phyloP scores from a whole-genome alignment of 2,329 filamentous ascomycete genomes.

The Fusarium falciforme region DNA sequence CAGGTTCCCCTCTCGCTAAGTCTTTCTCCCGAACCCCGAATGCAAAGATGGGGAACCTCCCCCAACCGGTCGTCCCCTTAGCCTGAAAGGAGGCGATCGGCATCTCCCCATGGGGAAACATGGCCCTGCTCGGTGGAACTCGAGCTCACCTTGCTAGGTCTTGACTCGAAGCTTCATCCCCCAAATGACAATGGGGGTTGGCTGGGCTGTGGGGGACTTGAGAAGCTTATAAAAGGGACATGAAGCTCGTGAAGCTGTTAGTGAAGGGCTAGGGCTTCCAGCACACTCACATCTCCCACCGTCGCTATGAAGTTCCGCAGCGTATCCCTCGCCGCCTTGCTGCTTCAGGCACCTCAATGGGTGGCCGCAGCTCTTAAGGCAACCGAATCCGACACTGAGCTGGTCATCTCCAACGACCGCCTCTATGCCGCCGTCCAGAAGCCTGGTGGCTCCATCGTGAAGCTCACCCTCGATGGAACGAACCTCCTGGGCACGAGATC shows the following conservation, averaged over 20 bases:
- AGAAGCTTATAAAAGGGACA: slow-evolving; percentile 27
- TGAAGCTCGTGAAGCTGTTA: slow-evolving; percentile 7
- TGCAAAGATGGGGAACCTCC: neutral
- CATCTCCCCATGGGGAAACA: slow-evolving; percentile 41
- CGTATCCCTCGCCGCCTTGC: slow-evolving; percentile 26
- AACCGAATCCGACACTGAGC: slow-evolving; percentile 48
- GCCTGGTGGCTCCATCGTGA: slow-evolving; percentile 50
- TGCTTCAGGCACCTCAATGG: slow-evolving; percentile 39
- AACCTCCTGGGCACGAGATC: slow-evolving; percentile 62
- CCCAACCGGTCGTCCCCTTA: slow-evolving; percentile 22
- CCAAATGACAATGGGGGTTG: slow-evolving; percentile 38
- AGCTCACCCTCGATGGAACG: slow-evolving; percentile 51
- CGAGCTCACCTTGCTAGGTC: slow-evolving; percentile 18
- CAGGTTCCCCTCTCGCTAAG: slow-evolving; percentile 20
- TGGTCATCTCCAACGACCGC: slow-evolving; percentile 53
- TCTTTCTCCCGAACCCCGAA: slow-evolving; percentile 38
- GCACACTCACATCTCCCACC: neutral
- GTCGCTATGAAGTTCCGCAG: slow-evolving; percentile 38
- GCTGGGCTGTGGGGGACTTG: slow-evolving; percentile 24
- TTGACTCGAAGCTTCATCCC: slow-evolving; percentile 29
- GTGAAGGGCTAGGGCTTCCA: slow-evolving; percentile 5
- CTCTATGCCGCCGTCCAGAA: slow-evolving; percentile 53
- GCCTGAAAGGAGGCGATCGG: slow-evolving; percentile 35
- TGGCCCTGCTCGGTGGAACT: slow-evolving; percentile 19
- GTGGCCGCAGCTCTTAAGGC: slow-evolving; percentile 46